Conservation (phyloP, 805 yeast genomes). For the Kuraishia ogatae region DNA sequence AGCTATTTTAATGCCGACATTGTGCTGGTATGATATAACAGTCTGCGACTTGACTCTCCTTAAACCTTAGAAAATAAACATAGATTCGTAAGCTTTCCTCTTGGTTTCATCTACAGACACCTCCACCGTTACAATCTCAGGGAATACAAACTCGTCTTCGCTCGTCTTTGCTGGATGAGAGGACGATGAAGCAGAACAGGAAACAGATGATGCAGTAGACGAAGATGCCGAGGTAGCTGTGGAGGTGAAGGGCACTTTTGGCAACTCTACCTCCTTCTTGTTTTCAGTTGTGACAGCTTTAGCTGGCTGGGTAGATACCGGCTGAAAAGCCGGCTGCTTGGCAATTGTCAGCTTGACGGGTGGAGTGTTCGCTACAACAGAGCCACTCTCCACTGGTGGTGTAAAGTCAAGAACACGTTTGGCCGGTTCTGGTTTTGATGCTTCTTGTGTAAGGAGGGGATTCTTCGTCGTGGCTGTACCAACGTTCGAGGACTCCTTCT, state of each 20-base stretch:
- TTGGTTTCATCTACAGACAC: not conserved
- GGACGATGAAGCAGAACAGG: not conserved
- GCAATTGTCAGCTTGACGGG: not conserved
- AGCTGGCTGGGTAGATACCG: not conserved
- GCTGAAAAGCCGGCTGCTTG: not conserved
- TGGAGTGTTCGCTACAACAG: not conserved
- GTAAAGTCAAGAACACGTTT: not conserved
- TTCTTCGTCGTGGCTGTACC: not conserved
- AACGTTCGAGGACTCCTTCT: not conserved
- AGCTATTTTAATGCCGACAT: too few species aligned
- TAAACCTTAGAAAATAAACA: not conserved
- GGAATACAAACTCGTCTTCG: not conserved
- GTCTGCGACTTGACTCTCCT: too few species aligned
- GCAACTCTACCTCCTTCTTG: not conserved
- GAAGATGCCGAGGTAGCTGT: not conserved
- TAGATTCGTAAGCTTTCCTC: not conserved
- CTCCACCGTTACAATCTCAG: not conserved
- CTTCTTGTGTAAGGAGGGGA: not conserved
- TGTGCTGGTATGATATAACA: too few species aligned
- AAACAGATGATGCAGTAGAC: not conserved
- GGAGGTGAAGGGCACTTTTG: not conserved
- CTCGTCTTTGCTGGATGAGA: not conserved
- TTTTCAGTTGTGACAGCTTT: not conserved
- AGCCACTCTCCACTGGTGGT: not conserved
- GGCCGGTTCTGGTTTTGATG: not conserved